Evolutionary conservation across 176 grass and related monocot species (phyloP).

Genomic region (Hordeum vulgare): DNA sequence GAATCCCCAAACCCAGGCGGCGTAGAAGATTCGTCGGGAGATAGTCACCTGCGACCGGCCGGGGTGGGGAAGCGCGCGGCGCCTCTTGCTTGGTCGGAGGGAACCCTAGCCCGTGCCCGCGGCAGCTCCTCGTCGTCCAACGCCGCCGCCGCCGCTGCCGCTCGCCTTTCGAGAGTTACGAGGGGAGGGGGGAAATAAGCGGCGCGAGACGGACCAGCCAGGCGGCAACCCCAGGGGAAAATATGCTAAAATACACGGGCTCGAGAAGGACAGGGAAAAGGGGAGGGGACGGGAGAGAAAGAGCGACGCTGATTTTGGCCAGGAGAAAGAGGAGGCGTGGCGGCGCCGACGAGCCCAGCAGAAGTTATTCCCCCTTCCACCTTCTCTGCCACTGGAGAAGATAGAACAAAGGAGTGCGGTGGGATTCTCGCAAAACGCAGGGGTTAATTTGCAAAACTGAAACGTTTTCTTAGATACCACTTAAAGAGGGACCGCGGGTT

Average conservation of each 20-base stretch:
- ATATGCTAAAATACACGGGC: not conserved
- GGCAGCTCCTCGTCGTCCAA: not conserved
- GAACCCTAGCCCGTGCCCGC: constrained; percentile 44
- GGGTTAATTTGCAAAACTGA: too few relatives aligned
- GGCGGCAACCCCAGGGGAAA: not conserved
- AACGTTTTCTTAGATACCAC: too few relatives aligned
- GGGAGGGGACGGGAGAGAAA: not conserved
- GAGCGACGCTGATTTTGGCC: constrained; percentile 5
- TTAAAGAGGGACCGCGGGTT: too few relatives aligned
- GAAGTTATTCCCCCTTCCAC: too few relatives aligned
- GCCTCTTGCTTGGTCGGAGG: not conserved
- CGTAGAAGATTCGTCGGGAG: not conserved
- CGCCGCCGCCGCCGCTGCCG: not conserved
- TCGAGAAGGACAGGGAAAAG: not conserved
- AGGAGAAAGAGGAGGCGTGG: too few relatives aligned
- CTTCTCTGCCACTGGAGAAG: too few relatives aligned
- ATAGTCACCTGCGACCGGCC: not conserved
- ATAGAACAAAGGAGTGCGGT: too few relatives aligned
- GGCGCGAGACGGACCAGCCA: constrained; percentile 32
- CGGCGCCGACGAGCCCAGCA: too few relatives aligned
- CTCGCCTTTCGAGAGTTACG: constrained; percentile 20
- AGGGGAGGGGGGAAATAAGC: constrained; percentile 10
- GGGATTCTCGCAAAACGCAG: too few relatives aligned
- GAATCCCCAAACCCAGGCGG: not conserved
- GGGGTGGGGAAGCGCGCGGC: not conserved